Percentiles rank a stretch among this genome's conserved stretches.
These are phyloP conservation scores for Gossypium thurberi DNA, from an alignment of 345 rosid species.

Conservation along the genomic window DNA sequence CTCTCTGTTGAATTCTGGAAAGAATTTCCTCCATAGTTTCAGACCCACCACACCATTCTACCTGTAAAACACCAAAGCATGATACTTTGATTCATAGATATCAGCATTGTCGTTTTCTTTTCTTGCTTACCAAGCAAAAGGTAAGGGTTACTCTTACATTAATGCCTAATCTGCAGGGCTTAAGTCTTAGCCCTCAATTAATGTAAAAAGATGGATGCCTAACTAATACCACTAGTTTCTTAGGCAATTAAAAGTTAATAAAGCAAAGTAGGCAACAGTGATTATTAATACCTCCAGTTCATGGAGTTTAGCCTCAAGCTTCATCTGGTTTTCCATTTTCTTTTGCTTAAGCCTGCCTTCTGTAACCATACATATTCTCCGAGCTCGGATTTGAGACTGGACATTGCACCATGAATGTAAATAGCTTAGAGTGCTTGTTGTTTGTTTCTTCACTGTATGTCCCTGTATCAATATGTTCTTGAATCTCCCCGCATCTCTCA, in stretches of 20 bases:
- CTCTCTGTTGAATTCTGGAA: constrained; percentile 65
- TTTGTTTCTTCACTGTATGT: constrained; percentile 46
- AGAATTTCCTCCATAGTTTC: constrained; percentile 85
- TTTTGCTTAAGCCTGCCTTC: constrained; percentile 61
- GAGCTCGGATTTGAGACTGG: constrained; percentile 53
- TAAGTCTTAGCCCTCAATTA: neutral
- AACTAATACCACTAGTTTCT: neutral
- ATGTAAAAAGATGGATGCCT: neutral
- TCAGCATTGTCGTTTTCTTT: neutral
- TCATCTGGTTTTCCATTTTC: constrained; percentile 62
- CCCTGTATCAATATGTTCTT: constrained; percentile 43
- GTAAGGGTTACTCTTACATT: neutral
- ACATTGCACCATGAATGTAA: constrained; percentile 75
- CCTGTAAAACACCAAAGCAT: constrained; percentile 28
- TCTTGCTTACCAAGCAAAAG: neutral
- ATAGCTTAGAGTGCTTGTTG: constrained; percentile 39
- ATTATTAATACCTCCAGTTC: constrained; percentile 46
- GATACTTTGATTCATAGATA: neutral
- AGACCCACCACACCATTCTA: constrained; percentile 72
- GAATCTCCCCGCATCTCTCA: constrained; percentile 50
- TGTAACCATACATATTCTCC: constrained; percentile 66
- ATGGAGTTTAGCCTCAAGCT: constrained; percentile 65
- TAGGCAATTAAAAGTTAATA: neutral
- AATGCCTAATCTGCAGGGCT: neutral
- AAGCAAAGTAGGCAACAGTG: neutral